Evolutionary conservation across 1,139 yeast species (phyloP).

Genomic region (Saccharomyces hybrid): DNA sequence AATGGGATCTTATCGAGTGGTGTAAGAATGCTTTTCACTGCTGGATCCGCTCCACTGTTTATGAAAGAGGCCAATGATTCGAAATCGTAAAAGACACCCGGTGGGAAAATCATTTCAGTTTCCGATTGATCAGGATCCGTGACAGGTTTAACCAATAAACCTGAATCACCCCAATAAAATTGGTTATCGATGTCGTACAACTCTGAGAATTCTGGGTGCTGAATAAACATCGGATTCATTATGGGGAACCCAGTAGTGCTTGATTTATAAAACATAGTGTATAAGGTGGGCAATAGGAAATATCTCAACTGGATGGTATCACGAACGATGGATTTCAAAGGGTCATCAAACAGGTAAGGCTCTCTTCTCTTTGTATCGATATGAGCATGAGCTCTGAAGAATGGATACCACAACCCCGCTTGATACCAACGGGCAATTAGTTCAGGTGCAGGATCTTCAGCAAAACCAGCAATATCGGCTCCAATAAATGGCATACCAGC

Average conservation of each 20-base stretch:
- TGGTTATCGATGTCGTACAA: constrained; percentile 67
- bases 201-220: constrained; percentile 44
- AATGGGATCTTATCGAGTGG: constrained; percentile 64
- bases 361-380: constrained; percentile 88
- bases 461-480: constrained; percentile 96
- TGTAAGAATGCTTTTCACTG: constrained; percentile 36
- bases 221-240: constrained; percentile 68
- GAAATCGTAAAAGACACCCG: constrained; percentile 43
- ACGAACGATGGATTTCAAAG: constrained; percentile 58
- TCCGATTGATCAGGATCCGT: constrained; percentile 46
- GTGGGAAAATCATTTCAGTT: constrained; percentile 56
- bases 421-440: constrained; percentile 90
- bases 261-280: constrained; percentile 71
- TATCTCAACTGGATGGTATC: constrained; percentile 71
- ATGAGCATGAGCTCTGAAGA: constrained; percentile 94
- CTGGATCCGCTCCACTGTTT: constrained; percentile 18
- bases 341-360: constrained; percentile 81
- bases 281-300: constrained; percentile 65
- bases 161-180: constrained; percentile 68
- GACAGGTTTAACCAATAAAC: constrained; percentile 77
- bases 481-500: constrained; percentile 93
- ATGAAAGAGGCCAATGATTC: constrained; percentile 35
- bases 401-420: constrained; percentile 92
- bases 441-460: constrained; percentile 80
- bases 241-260: constrained; percentile 61